A percentile compares a stretch with the other conserved stretches of the same genome.
Evolutionary conservation across 106 monocot genomes (phyloP).

Genomic region (Platanthera zijinensis): DNA sequence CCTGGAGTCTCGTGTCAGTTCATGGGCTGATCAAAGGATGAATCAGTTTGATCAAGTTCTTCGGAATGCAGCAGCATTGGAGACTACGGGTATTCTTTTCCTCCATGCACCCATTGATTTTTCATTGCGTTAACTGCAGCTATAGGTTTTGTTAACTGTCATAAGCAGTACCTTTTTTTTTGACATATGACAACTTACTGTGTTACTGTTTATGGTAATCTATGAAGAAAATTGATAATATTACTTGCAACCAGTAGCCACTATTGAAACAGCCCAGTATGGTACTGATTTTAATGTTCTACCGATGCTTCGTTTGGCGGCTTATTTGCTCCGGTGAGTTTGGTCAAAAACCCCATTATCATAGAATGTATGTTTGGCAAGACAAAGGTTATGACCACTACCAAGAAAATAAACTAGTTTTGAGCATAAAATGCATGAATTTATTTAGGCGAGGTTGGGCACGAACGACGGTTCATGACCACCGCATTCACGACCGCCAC

Average conservation of each 20-base stretch:
- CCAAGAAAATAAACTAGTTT: no score
- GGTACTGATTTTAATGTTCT: background rate
- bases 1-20: conserved; percentile 19
- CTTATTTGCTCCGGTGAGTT: no score
- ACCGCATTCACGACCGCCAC: no score
- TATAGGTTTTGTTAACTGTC: background rate
- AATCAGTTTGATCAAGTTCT: background rate
- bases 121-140: background rate
- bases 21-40: conserved; percentile 20
- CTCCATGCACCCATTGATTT: background rate
- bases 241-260: background rate
- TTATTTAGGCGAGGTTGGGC: no score
- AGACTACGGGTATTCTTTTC: background rate
- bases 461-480: no score
- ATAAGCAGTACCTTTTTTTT: no score
- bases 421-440: no score
- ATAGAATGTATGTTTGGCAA: background rate
- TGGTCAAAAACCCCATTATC: no score
- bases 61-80: conserved; percentile 1
- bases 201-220: background rate
- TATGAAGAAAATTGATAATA: background rate
- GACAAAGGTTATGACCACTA: background rate
- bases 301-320: background rate
- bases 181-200: background rate
- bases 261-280: background rate